Evolutionary conservation across 371 early-diverging fungal species (phyloP), one percentile per base, ranked within the genome.

Genomic region (Entomophthora muscae): DNA sequence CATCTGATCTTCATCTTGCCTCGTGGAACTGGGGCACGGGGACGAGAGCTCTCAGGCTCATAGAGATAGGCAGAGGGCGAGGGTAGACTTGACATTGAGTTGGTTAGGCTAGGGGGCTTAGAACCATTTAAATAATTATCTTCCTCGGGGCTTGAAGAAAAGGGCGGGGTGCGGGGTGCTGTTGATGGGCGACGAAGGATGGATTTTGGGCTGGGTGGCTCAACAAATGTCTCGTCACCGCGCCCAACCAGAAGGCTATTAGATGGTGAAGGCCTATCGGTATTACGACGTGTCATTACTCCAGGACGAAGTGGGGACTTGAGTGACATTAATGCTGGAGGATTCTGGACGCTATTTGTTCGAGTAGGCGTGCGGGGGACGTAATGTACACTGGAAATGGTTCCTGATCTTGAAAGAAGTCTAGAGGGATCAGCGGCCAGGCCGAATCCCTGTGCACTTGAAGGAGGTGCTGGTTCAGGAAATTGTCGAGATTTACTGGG

Each of bases 1-100:
- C 84, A 76, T 69, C 91, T 92, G 67, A 92, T 78, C 63, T 85
- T 86, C 63, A 89, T 73, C 72, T 82, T 52, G 24, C 62, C 62
- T 51, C 52, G 42, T 22, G 62, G 62, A 1, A 62, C 62, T 17
- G 62, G 62, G 3, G 62, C 62, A 21, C 62, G 21, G 2, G 27
- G 10, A 26, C 52, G 13, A 22, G 52, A 24, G 10, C n/a, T 23
- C 42, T 12, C 53, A 12, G 22, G 53, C 26, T 23, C 53, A 17
- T 7, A 42, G 1, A 13, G 5, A 26, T 54, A 54, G 30, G 57
- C 28, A 3, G 54, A 1, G 23, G 24, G 22, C 7, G 13, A 61
- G 27, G 32, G 52, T 5, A 26, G 57, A 42, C 5, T 21, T 33
- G 22, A 17, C 22, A 29, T 5, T 5, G 51, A 32, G 32, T 32